These are phyloP conservation scores for Aspergillus aculeatinus DNA, from an alignment of 2,329 filamentous ascomycete species.

Conservation along the genomic window DNA sequence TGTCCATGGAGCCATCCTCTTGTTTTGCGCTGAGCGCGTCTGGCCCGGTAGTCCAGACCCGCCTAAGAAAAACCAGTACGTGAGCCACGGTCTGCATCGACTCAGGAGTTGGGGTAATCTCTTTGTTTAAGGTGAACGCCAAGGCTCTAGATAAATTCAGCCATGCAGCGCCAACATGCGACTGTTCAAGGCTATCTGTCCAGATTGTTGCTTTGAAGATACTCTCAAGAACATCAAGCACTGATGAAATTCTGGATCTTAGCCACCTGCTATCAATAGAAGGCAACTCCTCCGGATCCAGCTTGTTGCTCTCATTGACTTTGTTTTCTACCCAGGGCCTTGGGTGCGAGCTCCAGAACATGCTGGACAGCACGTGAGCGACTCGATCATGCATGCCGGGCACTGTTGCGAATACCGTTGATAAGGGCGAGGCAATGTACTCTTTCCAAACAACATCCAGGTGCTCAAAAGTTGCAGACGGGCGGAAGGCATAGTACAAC, in stretches of 20 bases:
- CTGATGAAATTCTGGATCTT: constrained; percentile 64
- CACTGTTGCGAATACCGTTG: constrained; percentile 52
- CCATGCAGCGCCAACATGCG: constrained; percentile 58
- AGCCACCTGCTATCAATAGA: constrained; percentile 84
- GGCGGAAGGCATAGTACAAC: constrained; percentile 78
- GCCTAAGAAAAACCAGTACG: constrained; percentile 67
- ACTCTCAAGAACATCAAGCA: constrained; percentile 63
- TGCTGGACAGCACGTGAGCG: constrained; percentile 68
- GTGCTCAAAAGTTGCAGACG: constrained; percentile 63
- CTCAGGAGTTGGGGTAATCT: constrained; percentile 84
- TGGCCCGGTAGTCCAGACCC: constrained; percentile 64
- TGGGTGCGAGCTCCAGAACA: constrained; percentile 54
- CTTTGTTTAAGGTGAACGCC: constrained; percentile 68
- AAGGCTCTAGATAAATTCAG: constrained; percentile 61
- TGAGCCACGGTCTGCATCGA: constrained; percentile 75
- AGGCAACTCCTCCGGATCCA: constrained; percentile 74
- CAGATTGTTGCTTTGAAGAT: constrained; percentile 54
- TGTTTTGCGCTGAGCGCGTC: constrained; percentile 34
- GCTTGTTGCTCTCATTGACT: constrained; percentile 60
- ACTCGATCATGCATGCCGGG: constrained; percentile 59
- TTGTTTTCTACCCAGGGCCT: constrained; percentile 74
- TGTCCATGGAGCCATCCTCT: constrained; percentile 26
- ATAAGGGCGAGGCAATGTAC: constrained; percentile 66
- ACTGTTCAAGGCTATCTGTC: constrained; percentile 43
- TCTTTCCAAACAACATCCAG: constrained; percentile 77